Evolutionary conservation across 768 basidiomycete species (phyloP).

Genomic region (Tulasnella sp.): DNA sequence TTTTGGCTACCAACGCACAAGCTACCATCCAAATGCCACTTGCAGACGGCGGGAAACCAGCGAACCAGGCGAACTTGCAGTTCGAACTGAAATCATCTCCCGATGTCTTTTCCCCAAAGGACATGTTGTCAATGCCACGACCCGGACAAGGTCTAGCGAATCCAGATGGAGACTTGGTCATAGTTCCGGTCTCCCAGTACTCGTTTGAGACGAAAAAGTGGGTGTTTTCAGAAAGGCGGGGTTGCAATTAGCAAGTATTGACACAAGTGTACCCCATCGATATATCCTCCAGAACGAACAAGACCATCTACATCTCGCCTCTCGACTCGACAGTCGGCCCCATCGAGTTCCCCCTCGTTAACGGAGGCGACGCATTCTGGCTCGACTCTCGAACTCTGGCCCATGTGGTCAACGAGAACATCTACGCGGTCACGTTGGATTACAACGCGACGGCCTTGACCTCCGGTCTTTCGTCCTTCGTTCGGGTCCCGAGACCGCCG

Average conservation of each 20-base stretch:
- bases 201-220: conserved; percentile 68
- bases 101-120: conserved; percentile 60
- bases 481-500: conserved; percentile 62
- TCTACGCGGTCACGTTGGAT: conserved; percentile 54
- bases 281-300: conserved; percentile 50
- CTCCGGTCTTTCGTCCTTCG: conserved; percentile 33
- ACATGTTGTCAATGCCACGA: conserved; percentile 60
- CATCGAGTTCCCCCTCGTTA: conserved; percentile 48
- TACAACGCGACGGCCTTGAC: conserved; percentile 32
- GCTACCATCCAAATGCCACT: neutral
- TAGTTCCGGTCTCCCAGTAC: conserved; percentile 59
- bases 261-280: neutral
- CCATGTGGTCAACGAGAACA: conserved; percentile 49
- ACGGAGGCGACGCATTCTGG: conserved; percentile 75
- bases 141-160: conserved; percentile 66
- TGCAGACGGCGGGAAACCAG: neutral
- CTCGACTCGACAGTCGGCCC: conserved; percentile 46
- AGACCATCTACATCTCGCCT: conserved; percentile 54
- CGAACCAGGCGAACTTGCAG: neutral
- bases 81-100: conserved; percentile 54
- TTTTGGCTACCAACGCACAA: neutral
- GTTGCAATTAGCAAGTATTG: neutral
- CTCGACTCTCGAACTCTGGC: conserved; percentile 59
- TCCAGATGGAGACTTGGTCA: conserved; percentile 54
- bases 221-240: conserved; percentile 27